A percentile compares a stretch with the other conserved stretches of the same genome.
Evolutionary conservation across 768 basidiomycete genomes (phyloP).

Genomic region (Pleurotus tuoliensis): DNA sequence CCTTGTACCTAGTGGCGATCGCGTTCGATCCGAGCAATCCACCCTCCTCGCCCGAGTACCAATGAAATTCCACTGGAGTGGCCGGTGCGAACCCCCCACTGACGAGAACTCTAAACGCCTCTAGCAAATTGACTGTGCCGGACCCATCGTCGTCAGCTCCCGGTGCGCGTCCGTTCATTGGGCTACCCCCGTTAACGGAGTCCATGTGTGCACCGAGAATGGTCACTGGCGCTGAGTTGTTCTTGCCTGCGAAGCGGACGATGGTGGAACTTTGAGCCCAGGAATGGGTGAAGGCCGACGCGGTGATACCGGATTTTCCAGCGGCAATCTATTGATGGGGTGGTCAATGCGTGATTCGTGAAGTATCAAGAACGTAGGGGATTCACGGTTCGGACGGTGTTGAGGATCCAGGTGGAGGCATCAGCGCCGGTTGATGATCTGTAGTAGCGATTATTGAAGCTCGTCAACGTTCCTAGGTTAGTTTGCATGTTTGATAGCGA

Average conservation of each 20-base stretch:
- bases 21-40: constrained; percentile 50
- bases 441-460: constrained; percentile 33
- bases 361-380: background rate
- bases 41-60: constrained; percentile 43
- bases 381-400: constrained; percentile 19
- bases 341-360: no score
- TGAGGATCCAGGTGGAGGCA: constrained; percentile 28
- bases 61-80: constrained; percentile 43
- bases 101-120: constrained; percentile 36
- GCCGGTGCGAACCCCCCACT: constrained; percentile 33
- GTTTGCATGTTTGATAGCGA: constrained; percentile 23
- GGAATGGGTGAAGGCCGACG: constrained; percentile 26
- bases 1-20: constrained; percentile 47
- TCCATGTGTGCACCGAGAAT: constrained; percentile 41
- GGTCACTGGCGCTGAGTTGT: constrained; percentile 22
- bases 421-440: constrained; percentile 23
- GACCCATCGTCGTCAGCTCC: constrained; percentile 50
- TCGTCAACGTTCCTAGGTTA: constrained; percentile 25
- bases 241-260: constrained; percentile 29
- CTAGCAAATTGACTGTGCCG: constrained; percentile 39
- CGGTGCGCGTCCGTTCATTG: constrained; percentile 38
- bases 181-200: constrained; percentile 34
- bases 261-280: constrained; percentile 32
- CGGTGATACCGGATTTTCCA: constrained; percentile 24
- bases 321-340: constrained; percentile 3